phyloP scores from a whole-genome alignment of 108 stramenopile genomes.

The Fragilaria crotonensis region DNA sequence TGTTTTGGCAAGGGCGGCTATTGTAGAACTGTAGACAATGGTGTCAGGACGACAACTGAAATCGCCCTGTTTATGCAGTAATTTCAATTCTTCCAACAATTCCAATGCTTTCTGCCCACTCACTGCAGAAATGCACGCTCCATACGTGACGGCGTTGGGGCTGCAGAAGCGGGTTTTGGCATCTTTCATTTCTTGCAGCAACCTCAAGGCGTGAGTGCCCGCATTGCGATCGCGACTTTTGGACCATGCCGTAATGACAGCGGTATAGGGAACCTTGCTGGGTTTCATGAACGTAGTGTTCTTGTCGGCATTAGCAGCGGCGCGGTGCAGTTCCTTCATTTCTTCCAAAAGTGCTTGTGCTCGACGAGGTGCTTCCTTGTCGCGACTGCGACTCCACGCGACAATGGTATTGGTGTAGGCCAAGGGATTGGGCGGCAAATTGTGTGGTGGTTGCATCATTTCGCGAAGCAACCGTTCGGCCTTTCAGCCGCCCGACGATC shows the following conservation, averaged over 20 bases:
- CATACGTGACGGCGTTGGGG: background rate
- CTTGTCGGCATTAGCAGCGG: background rate
- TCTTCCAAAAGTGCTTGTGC: slow-evolving; percentile 37
- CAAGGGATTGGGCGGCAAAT: slow-evolving; percentile 23
- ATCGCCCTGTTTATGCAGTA: slow-evolving; percentile 24
- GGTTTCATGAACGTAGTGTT: background rate
- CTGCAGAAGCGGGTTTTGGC: background rate
- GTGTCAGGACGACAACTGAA: slow-evolving; percentile 21
- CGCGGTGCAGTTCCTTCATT: slow-evolving; percentile 31
- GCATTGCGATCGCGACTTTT: background rate
- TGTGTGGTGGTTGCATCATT: slow-evolving; percentile 4
- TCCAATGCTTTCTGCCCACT: slow-evolving; percentile 14
- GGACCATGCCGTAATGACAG: slow-evolving; percentile 9
- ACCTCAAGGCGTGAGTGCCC: slow-evolving; percentile 32
- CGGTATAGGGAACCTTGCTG: background rate
- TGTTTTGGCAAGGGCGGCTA: background rate
- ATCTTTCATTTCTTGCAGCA: slow-evolving; percentile 49
- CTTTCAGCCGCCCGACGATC: slow-evolving; percentile 3
- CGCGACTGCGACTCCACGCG: slow-evolving; percentile 54
- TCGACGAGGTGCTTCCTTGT: slow-evolving; percentile 37
- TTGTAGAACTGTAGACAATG: slow-evolving; percentile 29
- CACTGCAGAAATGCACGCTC: background rate
- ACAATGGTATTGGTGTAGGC: slow-evolving; percentile 41
- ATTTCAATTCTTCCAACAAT: slow-evolving; percentile 45
- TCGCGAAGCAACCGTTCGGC: slow-evolving; percentile 4